Conservation (phyloP, 805 yeast species). For the Saccharomycopsis fibuligera region DNA sequence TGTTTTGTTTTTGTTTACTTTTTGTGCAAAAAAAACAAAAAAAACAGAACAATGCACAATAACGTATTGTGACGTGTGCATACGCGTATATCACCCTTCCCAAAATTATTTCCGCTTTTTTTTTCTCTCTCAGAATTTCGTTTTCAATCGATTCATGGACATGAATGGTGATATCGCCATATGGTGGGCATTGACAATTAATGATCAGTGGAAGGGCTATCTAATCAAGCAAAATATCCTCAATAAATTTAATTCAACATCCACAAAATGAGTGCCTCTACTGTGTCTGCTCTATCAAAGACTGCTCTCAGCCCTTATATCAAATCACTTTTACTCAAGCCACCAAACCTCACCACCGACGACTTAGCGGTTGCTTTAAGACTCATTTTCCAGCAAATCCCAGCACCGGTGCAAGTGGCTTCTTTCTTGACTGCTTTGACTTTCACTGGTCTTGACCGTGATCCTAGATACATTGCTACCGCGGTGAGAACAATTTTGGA, state of each 20-base stretch:
- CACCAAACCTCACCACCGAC: constrained; percentile 16
- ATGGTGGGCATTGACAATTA: neutral
- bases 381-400: constrained; percentile 17
- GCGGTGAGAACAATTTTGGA: constrained; percentile 74
- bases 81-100: neutral
- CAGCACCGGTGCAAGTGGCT: constrained; percentile 48
- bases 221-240: too few species aligned
- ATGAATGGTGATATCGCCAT: too few species aligned
- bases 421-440: constrained; percentile 77
- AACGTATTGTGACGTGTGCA: neutral
- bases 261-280: too few species aligned
- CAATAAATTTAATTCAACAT: too few species aligned
- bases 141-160: neutral
- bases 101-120: neutral
- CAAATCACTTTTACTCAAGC: constrained; percentile 12
- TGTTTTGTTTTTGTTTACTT: constrained; percentile 2
- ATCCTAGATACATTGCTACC: constrained; percentile 75
- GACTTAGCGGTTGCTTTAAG: constrained; percentile 24
- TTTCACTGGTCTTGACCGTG: constrained; percentile 67
- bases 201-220: too few species aligned
- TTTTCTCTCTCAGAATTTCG: neutral
- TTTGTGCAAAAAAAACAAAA: neutral
- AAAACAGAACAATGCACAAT: neutral
- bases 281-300: neutral
- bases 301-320: constrained; percentile 15